Percentiles rank a stretch among this genome's conserved stretches.
These are phyloP conservation scores for Fermentozyma sake DNA, from an alignment of 1,139 yeast genomes.

Conservation along the genomic window DNA sequence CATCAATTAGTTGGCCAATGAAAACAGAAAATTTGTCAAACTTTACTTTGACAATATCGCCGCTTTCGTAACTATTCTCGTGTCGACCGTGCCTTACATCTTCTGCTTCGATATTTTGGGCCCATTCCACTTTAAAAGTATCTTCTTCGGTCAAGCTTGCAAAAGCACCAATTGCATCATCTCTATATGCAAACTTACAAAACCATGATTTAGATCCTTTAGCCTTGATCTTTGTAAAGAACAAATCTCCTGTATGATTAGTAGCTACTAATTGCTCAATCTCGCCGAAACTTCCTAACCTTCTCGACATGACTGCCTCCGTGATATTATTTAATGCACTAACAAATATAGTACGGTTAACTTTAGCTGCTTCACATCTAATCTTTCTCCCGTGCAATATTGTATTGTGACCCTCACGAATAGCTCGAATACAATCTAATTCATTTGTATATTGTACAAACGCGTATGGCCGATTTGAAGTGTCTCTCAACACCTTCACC, in stretches of 20 bases:
- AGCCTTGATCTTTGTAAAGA: conserved; percentile 9
- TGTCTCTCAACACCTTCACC: conserved; percentile 85
- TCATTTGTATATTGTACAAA: conserved; percentile 83
- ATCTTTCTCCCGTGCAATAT: conserved; percentile 68
- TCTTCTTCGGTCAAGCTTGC: conserved; percentile 57
- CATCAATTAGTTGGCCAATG: conserved; percentile 64
- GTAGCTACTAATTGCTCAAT: conserved; percentile 54
- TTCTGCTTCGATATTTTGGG: conserved; percentile 60
- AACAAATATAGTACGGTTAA: conserved; percentile 75
- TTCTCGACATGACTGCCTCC: conserved; percentile 29
- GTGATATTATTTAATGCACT: conserved; percentile 23
- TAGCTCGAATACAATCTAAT: conserved; percentile 65
- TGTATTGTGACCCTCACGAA: conserved; percentile 65
- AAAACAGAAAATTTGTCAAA: conserved; percentile 73
- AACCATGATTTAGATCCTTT: conserved; percentile 57
- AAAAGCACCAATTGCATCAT: conserved; percentile 86
- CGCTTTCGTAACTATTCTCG: conserved; percentile 6
- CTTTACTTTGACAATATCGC: conserved; percentile 9
- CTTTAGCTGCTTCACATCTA: conserved; percentile 88
- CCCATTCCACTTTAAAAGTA: conserved; percentile 70
- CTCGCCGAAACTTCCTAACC: conserved; percentile 60
- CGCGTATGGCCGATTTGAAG: conserved; percentile 83
- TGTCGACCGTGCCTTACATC: conserved; percentile 3
- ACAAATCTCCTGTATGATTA: conserved; percentile 1
- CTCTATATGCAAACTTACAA: conserved; percentile 76